Percentiles rank a stretch among this genome's conserved stretches.
Conservation (phyloP, 75 land plant species). For the Isoetes taiwanensis region DNA sequence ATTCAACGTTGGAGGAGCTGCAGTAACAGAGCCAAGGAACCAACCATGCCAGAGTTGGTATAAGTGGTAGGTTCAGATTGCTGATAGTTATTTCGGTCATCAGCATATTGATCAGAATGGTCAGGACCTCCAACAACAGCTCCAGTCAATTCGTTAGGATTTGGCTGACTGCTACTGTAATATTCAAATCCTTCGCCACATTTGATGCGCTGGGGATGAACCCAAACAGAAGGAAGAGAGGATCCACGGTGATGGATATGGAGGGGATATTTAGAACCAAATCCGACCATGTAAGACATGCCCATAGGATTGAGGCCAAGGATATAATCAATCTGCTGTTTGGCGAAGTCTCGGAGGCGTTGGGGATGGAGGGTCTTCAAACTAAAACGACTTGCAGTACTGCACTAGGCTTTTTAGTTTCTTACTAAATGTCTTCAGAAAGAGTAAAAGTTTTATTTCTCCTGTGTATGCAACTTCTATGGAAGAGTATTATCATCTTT, state of each 20-base stretch:
- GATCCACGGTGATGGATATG: slow-evolving; percentile 78
- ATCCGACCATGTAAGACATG: slow-evolving; percentile 85
- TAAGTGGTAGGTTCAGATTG: slow-evolving; percentile 65
- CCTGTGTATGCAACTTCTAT: too few relatives aligned
- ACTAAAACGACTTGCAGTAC: too few relatives aligned
- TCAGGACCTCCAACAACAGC: slow-evolving; percentile 83
- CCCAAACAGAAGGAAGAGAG: slow-evolving; percentile 39
- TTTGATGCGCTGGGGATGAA: slow-evolving; percentile 35
- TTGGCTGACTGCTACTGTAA: slow-evolving; percentile 37
- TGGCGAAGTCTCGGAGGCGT: too few relatives aligned
- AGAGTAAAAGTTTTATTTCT: too few relatives aligned
- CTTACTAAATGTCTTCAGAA: too few relatives aligned
- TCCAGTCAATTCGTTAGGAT: slow-evolving; percentile 50
- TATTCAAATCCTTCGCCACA: slow-evolving; percentile 47
- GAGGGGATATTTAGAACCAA: slow-evolving; percentile 47
- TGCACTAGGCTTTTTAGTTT: too few relatives aligned
- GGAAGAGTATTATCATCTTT: too few relatives aligned
- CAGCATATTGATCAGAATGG: slow-evolving; percentile 37
- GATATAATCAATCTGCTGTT: slow-evolving; percentile 80
- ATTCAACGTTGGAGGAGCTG: too few relatives aligned
- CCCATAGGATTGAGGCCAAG: slow-evolving; percentile 53
- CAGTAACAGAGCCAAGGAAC: slow-evolving; percentile 45
- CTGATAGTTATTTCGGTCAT: slow-evolving; percentile 38
- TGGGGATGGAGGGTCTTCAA: too few relatives aligned
- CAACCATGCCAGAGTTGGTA: slow-evolving; percentile 75